Conservation (phyloP, 768 basidiomycete genomes). For the Cystobasidium tubakii region DNA sequence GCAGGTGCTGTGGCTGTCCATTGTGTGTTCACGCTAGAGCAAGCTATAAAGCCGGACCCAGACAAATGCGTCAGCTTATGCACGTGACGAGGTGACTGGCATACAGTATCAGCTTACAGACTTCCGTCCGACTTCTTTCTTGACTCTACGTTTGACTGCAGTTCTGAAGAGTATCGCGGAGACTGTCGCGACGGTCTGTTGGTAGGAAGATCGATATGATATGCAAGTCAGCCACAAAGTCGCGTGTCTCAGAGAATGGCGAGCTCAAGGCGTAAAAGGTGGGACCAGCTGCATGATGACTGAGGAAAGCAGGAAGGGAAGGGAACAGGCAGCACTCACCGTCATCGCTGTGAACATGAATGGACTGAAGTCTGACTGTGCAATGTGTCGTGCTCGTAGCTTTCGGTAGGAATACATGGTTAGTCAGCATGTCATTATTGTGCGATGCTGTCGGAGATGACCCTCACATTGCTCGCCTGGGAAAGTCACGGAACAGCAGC, state of each 20-base stretch:
- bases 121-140: background rate
- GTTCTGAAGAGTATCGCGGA: conserved; percentile 2
- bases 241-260: conserved; percentile 6
- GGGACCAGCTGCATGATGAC: background rate
- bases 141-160: background rate
- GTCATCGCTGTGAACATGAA: conserved; percentile 21
- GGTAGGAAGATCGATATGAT: background rate
- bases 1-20: too few species aligned
- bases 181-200: conserved; percentile 10
- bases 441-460: background rate
- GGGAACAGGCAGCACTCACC: background rate
- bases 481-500: too few species aligned
- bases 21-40: background rate
- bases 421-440: background rate
- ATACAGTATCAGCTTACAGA: background rate
- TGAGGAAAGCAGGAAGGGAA: background rate
- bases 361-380: conserved; percentile 24
- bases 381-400: conserved; percentile 18
- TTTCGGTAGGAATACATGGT: background rate
- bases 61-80: background rate
- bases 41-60: background rate
- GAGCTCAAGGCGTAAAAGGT: conserved; percentile 8
- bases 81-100: background rate
- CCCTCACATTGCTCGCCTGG: conserved; percentile 12
- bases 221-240: background rate